These are phyloP conservation scores for Nematocida sp. DNA, from an alignment of 371 early-diverging fungal genomes.

Conservation along the genomic window DNA sequence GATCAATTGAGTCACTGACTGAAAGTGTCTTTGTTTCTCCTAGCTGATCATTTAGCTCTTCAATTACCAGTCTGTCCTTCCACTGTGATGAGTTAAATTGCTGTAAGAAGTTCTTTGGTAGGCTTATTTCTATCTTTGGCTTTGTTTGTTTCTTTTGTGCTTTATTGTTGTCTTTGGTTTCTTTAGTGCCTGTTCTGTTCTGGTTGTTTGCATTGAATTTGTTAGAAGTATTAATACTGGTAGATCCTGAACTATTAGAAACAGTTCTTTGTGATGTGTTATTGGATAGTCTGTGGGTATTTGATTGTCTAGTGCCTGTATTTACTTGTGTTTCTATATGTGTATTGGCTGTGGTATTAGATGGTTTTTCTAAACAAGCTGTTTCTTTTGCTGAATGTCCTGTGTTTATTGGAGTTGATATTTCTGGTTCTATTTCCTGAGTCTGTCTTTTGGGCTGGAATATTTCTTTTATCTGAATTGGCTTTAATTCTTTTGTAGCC, in stretches of 20 bases:
- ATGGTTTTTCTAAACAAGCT: not conserved
- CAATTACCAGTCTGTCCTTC: slow-evolving; percentile 47
- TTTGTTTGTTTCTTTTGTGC: not conserved
- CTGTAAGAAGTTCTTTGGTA: slow-evolving; percentile 10
- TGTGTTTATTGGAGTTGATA: not conserved
- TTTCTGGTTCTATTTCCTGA: not conserved
- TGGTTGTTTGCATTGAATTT: not conserved
- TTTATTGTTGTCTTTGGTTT: not conserved
- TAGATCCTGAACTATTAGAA: not conserved
- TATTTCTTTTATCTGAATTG: slow-evolving; percentile 44
- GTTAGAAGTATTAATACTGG: not conserved
- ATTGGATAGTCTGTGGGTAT: not conserved
- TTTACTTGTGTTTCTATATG: not conserved
- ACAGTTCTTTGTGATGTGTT: not conserved
- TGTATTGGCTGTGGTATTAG: not conserved
- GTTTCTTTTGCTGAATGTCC: not conserved
- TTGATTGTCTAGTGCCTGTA: not conserved
- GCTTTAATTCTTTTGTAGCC: slow-evolving; percentile 3
- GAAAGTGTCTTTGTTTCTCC: slow-evolving; percentile 9
- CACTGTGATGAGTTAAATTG: slow-evolving; percentile 13
- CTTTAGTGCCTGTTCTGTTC: not conserved
- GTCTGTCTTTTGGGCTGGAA: slow-evolving; percentile 15
- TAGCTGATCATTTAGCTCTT: slow-evolving; percentile 36
- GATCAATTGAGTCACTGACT: slow-evolving; percentile 5
- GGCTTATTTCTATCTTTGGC: not conserved